Percentiles rank a stretch among this genome's conserved stretches.
Conservation (phyloP, 2,329 filamentous ascomycete species). For the Cladosporium sp. region DNA sequence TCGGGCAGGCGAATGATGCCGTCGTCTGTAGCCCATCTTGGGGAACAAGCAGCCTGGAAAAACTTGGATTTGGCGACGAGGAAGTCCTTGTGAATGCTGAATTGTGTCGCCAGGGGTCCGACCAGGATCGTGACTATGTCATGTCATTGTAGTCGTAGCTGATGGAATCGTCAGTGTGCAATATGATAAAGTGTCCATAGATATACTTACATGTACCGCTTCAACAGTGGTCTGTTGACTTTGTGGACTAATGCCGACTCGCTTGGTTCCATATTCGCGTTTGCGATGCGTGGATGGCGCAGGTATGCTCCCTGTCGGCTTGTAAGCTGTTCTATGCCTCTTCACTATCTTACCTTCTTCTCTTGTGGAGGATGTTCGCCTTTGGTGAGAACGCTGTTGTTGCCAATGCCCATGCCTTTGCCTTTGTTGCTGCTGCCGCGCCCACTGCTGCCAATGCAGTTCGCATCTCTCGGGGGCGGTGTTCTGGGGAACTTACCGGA, state of each 20-base stretch:
- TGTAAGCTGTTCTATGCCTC: too few relatives aligned
- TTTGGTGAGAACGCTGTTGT: too few relatives aligned
- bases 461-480: too few relatives aligned
- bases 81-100: constrained; percentile 12
- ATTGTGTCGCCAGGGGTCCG: not conserved
- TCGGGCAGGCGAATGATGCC: constrained; percentile 13
- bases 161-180: not conserved
- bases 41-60: constrained; percentile 13
- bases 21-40: constrained; percentile 7
- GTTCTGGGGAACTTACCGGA: too few relatives aligned
- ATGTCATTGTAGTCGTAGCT: not conserved
- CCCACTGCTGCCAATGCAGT: too few relatives aligned
- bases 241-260: not conserved
- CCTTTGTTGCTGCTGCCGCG: too few relatives aligned
- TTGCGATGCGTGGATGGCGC: too few relatives aligned
- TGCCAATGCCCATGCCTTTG: too few relatives aligned
- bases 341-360: too few relatives aligned
- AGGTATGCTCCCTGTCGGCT: too few relatives aligned
- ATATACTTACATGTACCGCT: not conserved
- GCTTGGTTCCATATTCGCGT: not conserved
- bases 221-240: not conserved
- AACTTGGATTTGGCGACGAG: constrained; percentile 11
- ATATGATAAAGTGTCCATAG: not conserved
- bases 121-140: not conserved
- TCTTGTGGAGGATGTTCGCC: too few relatives aligned